phyloP scores from a whole-genome alignment of 352 stramenopile genomes.

The Pythium inflatum region DNA sequence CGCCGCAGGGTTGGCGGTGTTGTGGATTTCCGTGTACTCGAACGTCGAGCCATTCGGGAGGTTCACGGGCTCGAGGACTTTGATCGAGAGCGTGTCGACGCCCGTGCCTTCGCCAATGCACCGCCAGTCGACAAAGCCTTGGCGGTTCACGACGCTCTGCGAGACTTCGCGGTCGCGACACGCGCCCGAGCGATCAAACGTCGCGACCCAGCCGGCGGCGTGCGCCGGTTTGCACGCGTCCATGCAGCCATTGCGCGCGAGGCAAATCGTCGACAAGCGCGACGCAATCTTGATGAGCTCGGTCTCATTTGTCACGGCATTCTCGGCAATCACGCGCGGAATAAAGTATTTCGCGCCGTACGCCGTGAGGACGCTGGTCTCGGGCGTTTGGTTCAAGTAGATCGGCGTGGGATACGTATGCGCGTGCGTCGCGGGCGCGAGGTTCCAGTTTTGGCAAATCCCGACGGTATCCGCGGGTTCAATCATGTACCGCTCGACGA shows the following conservation, averaged over 20 bases:
- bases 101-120: constrained; percentile 26
- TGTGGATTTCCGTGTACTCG: not conserved
- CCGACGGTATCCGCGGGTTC: not conserved
- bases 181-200: constrained; percentile 22
- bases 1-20: constrained; percentile 13
- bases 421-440: constrained; percentile 15
- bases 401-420: constrained; percentile 7
- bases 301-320: not conserved
- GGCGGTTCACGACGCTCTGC: constrained; percentile 16
- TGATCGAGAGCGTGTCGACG: constrained; percentile 15
- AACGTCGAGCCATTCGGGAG: constrained; percentile 18
- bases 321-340: not conserved
- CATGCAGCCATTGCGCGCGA: constrained; percentile 16
- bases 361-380: not conserved
- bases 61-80: constrained; percentile 13
- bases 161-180: constrained; percentile 6
- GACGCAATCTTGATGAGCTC: not conserved
- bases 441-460: constrained; percentile 28
- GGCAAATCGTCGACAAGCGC: constrained; percentile 10
- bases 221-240: constrained; percentile 6
- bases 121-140: constrained; percentile 22
- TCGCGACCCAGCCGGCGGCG: constrained; percentile 9
- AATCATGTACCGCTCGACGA: constrained; percentile 23
- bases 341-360: not conserved
- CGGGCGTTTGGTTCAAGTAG: not conserved